These are phyloP conservation scores for Crotalaria pallida DNA, from an alignment of 306 rosid genomes.

Conservation along the genomic window DNA sequence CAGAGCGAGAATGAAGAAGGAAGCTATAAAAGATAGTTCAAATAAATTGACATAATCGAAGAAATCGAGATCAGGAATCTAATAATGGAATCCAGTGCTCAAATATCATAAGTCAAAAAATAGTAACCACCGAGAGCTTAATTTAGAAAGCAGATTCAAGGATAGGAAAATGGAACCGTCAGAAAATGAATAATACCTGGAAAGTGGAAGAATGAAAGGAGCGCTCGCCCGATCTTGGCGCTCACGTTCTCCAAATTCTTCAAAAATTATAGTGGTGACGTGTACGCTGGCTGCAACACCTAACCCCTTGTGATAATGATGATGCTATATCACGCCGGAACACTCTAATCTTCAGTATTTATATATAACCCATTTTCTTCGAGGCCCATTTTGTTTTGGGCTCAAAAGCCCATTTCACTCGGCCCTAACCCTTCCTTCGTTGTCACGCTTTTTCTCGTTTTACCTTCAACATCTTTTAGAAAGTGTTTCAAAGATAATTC, in stretches of 20 bases:
- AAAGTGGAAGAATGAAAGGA: constrained; percentile 13
- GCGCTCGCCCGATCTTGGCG: constrained; percentile 28
- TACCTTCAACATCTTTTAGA: too few relatives aligned
- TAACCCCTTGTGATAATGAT: constrained; percentile 18
- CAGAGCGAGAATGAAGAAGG: neutral
- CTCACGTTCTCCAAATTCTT: constrained; percentile 25
- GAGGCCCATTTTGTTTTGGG: neutral
- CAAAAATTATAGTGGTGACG: constrained; percentile 21
- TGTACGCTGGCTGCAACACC: constrained; percentile 16
- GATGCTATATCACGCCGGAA: neutral
- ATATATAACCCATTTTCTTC: neutral
- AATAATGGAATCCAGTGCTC: neutral
- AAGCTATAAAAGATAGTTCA: neutral
- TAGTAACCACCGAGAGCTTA: neutral
- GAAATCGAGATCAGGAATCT: neutral
- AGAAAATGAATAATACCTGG: constrained; percentile 20
- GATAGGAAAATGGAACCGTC: neutral
- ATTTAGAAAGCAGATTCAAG: neutral
- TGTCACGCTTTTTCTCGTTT: too few relatives aligned
- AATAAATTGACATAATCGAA: neutral
- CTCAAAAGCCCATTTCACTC: neutral
- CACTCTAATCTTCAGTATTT: neutral
- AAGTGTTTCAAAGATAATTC: too few relatives aligned
- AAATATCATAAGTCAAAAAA: constrained; percentile 14
- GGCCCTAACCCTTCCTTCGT: too few relatives aligned